Evolutionary conservation across 352 stramenopile genomes (phyloP).

Genomic region (Pythium guiyangense): DNA sequence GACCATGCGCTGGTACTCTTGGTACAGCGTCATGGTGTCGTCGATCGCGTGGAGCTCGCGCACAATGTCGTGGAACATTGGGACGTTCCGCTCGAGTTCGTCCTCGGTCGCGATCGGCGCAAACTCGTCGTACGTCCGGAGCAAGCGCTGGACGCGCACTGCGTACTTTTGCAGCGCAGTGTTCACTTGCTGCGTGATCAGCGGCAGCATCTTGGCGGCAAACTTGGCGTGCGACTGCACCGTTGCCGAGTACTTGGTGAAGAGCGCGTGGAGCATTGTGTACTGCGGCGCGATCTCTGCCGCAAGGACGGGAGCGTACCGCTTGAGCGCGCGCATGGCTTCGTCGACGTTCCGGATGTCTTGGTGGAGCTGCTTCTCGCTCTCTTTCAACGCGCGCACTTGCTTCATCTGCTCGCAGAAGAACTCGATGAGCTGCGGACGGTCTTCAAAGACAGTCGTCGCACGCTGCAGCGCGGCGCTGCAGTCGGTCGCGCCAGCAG

Average conservation of each 20-base stretch:
- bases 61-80: slow-evolving; percentile 43
- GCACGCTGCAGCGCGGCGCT: slow-evolving; percentile 37
- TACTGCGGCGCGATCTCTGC: slow-evolving; percentile 28
- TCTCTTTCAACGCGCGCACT: slow-evolving; percentile 44
- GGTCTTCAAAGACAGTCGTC: slow-evolving; percentile 47
- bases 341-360: slow-evolving; percentile 73
- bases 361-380: slow-evolving; percentile 53
- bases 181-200: slow-evolving; percentile 67
- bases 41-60: slow-evolving; percentile 43
- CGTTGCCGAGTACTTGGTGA: slow-evolving; percentile 41
- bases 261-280: slow-evolving; percentile 42
- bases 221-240: slow-evolving; percentile 60
- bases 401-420: slow-evolving; percentile 71
- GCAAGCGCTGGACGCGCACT: slow-evolving; percentile 39
- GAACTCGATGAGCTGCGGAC: slow-evolving; percentile 62
- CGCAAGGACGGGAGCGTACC: slow-evolving; percentile 30
- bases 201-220: slow-evolving; percentile 52
- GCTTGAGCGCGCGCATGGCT: slow-evolving; percentile 39
- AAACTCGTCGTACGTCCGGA: slow-evolving; percentile 51
- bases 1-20: slow-evolving; percentile 70
- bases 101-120: slow-evolving; percentile 37
- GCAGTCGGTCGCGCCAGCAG: slow-evolving; percentile 36
- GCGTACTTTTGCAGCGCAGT: slow-evolving; percentile 49
- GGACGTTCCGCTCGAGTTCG: slow-evolving; percentile 52
- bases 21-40: slow-evolving; percentile 49